These are phyloP conservation scores for Phytophthora cactorum DNA, from an alignment of 352 stramenopile genomes.

Conservation along the genomic window DNA sequence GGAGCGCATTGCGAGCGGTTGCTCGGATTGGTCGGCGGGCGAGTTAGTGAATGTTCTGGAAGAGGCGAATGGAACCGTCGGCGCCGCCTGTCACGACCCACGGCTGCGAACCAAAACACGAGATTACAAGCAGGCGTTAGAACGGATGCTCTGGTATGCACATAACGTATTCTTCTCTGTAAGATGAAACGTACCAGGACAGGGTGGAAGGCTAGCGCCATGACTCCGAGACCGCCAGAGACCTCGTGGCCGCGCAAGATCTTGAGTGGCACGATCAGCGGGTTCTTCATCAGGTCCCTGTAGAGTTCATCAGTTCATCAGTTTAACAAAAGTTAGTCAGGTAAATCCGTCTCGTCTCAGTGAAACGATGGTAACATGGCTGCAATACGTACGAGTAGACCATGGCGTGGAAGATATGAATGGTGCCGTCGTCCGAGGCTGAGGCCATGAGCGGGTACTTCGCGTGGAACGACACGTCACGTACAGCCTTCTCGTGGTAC, in stretches of 20 bases:
- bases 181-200: conserved; percentile 83
- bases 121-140: conserved; percentile 19
- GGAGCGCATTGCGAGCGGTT: conserved; percentile 4
- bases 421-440: conserved; percentile 97
- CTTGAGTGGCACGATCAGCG: conserved; percentile 99
- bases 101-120: conserved; percentile 48
- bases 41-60: conserved; percentile 96
- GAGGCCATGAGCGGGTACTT: conserved; percentile 99
- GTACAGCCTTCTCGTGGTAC: conserved; percentile 98
- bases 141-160: not conserved
- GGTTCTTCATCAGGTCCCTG: conserved; percentile 98
- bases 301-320: conserved; percentile 24
- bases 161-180: not conserved
- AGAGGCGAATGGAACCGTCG: conserved; percentile 96
- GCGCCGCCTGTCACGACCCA: conserved; percentile 95
- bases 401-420: conserved; percentile 99
- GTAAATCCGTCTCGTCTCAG: conserved; percentile 20
- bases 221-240: conserved; percentile 94
- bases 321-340: not conserved
- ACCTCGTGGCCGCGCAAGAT: conserved; percentile 96
- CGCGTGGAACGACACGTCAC: conserved; percentile 93
- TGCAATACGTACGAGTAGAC: conserved; percentile 94
- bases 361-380: conserved; percentile 9
- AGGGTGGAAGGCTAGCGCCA: conserved; percentile 97
- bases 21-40: conserved; percentile 8